These are phyloP conservation scores for Starmerella stellata DNA, from an alignment of 805 yeast species.

Conservation along the genomic window DNA sequence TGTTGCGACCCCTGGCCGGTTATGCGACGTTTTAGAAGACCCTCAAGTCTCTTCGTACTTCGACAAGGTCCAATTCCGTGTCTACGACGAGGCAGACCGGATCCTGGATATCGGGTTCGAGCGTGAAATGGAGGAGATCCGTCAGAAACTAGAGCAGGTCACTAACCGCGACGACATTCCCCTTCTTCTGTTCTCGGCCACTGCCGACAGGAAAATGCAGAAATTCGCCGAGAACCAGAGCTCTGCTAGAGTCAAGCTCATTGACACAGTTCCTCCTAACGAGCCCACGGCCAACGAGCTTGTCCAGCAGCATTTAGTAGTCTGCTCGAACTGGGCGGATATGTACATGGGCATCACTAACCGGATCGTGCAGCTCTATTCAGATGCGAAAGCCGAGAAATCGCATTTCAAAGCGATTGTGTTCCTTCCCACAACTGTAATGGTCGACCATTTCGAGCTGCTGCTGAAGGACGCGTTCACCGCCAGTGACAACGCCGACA, in stretches of 20 bases:
- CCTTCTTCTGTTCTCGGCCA: constrained; percentile 72
- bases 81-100: constrained; percentile 86
- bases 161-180: constrained; percentile 31
- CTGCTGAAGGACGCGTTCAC: constrained; percentile 23
- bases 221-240: constrained; percentile 39
- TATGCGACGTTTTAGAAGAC: constrained; percentile 40
- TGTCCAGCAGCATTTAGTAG: constrained; percentile 48
- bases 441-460: constrained; percentile 40
- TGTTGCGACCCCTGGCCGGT: constrained; percentile 82
- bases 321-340: constrained; percentile 38
- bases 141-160: constrained; percentile 33
- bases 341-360: constrained; percentile 37
- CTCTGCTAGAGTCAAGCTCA: constrained; percentile 22
- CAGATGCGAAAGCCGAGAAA: constrained; percentile 17
- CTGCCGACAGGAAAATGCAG: constrained; percentile 53
- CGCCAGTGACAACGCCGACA: constrained; percentile 3
- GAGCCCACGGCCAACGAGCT: constrained; percentile 66
- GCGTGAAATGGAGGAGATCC: constrained; percentile 30
- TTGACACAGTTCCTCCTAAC: constrained; percentile 57
- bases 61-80: constrained; percentile 38
- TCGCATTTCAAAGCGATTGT: constrained; percentile 53
- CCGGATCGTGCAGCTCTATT: constrained; percentile 29
- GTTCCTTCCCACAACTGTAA: constrained; percentile 60
- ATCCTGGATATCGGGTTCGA: constrained; percentile 67
- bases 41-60: constrained; percentile 32